These are phyloP conservation scores for Micromonas commoda DNA, from an alignment of 139 green algal genomes.

Conservation along the genomic window DNA sequence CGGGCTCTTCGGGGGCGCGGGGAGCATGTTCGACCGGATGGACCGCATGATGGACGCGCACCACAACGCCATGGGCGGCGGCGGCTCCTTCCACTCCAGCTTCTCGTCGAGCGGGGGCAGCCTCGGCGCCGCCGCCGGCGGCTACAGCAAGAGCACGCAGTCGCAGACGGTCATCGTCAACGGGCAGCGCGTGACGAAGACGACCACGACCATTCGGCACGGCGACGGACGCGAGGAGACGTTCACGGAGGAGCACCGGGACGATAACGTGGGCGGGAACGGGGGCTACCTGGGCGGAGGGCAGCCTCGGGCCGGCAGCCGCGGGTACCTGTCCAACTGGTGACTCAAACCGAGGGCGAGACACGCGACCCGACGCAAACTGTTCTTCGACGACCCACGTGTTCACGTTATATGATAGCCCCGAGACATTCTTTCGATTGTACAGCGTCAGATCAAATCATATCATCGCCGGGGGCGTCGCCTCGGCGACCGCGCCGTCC, in stretches of 20 bases:
- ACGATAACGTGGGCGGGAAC: background rate
- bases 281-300: background rate
- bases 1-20: background rate
- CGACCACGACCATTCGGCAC: background rate
- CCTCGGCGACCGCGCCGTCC: too few relatives aligned
- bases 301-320: background rate
- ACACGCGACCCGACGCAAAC: background rate
- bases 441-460: too few relatives aligned
- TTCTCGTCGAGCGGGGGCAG: background rate
- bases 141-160: background rate
- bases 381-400: background rate
- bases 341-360: background rate
- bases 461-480: too few relatives aligned
- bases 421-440: background rate
- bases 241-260: background rate
- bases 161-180: background rate
- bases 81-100: too few relatives aligned
- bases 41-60: too few relatives aligned
- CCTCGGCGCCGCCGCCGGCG: background rate
- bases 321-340: background rate
- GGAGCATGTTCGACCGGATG: background rate
- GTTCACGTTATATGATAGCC: background rate
- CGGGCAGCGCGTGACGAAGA: slow-evolving; percentile 3
- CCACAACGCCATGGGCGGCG: too few relatives aligned
- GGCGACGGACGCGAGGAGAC: slow-evolving; percentile 8